Evolutionary conservation across 2,329 filamentous ascomycete species (phyloP).

Genomic region (Pseudogymnoascus sp.): DNA sequence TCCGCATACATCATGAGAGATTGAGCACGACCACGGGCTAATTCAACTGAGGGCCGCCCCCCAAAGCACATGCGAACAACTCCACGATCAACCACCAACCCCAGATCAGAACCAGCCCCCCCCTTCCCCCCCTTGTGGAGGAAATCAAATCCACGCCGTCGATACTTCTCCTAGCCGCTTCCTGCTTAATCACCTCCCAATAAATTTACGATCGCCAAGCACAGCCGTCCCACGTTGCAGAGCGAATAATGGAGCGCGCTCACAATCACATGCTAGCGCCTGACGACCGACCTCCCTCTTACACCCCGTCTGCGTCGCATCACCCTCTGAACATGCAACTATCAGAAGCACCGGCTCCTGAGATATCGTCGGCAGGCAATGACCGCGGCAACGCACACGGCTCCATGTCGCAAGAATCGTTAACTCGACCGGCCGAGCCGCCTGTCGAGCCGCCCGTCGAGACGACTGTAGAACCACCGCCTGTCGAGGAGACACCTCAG

Average conservation of each 20-base stretch:
- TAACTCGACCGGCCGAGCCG: neutral
- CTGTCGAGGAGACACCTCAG: neutral
- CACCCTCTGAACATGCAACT: neutral
- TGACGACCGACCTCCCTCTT: neutral
- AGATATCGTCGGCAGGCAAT: slow-evolving; percentile 3
- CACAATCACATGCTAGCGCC: slow-evolving; percentile 6
- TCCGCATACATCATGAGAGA: neutral
- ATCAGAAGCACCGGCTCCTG: neutral
- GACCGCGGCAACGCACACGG: neutral
- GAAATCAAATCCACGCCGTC: neutral
- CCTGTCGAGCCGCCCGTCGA: neutral
- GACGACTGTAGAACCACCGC: neutral
- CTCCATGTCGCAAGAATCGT: neutral
- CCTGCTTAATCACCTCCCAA: neutral
- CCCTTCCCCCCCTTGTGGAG: neutral
- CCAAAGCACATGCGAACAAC: neutral
- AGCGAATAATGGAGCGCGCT: neutral
- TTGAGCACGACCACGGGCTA: neutral
- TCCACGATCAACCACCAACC: neutral
- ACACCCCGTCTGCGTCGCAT: neutral
- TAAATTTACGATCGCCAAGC: neutral
- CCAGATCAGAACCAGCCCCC: neutral
- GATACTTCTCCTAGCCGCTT: neutral
- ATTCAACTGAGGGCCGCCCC: neutral
- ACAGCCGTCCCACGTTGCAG: neutral